Percentiles rank a stretch among this genome's conserved stretches.
phyloP scores from a whole-genome alignment of 2,329 filamentous ascomycete genomes.

The Diaporthe vexans region DNA sequence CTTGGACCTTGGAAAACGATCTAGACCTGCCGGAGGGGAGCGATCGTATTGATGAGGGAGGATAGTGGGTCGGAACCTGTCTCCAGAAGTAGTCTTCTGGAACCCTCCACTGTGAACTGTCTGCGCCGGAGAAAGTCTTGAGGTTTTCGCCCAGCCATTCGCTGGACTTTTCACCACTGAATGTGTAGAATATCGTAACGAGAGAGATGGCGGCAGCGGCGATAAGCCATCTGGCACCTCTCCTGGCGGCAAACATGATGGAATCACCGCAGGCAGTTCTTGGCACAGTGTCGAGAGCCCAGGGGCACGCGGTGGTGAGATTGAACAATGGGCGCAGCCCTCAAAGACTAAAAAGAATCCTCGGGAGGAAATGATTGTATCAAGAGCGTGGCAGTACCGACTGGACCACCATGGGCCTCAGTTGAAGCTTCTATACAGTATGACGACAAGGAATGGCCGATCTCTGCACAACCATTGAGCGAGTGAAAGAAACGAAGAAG shows the following conservation, averaged over 20 bases:
- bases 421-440: neutral
- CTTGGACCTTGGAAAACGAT: slow-evolving; percentile 35
- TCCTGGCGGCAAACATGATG: slow-evolving; percentile 15
- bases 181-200: slow-evolving; percentile 13
- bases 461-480: neutral
- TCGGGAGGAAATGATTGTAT: neutral
- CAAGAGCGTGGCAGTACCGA: neutral
- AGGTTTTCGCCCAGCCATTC: neutral
- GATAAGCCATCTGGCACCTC: slow-evolving; percentile 13
- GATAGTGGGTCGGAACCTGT: slow-evolving; percentile 33
- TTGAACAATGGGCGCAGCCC: neutral
- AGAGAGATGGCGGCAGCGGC: neutral
- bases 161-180: neutral
- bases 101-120: slow-evolving; percentile 22
- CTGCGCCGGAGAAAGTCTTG: neutral
- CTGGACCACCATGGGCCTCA: neutral
- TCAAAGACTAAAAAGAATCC: neutral
- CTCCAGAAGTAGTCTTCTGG: slow-evolving; percentile 41
- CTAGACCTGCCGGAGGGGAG: slow-evolving; percentile 28
- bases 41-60: slow-evolving; percentile 14
- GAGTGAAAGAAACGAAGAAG: neutral
- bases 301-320: neutral
- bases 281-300: neutral
- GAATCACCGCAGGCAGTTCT: neutral
- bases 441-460: neutral